Evolutionary conservation across 1,284 basidiomycete genomes (phyloP).

Genomic region (Tilletiopsis washingtonensis): DNA sequence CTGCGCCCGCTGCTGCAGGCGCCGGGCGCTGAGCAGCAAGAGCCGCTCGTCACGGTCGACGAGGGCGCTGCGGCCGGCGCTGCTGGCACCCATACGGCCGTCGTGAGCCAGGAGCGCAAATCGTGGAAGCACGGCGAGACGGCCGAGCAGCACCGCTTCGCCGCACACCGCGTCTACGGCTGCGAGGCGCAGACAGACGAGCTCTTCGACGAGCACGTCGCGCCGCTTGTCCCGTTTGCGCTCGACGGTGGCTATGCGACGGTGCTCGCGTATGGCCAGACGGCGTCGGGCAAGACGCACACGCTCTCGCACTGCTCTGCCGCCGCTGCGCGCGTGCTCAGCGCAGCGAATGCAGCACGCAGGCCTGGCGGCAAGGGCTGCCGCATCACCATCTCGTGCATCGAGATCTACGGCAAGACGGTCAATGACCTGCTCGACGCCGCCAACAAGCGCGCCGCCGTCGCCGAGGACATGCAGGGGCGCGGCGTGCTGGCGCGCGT

Average conservation of each 20-base stretch:
- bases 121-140: too few relatives aligned
- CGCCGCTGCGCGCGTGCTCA: constrained; percentile 4
- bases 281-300: constrained; percentile 62
- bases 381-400: constrained; percentile 50
- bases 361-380: background rate
- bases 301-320: constrained; percentile 50
- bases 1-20: too few relatives aligned
- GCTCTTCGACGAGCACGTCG: constrained; percentile 51
- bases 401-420: constrained; percentile 58
- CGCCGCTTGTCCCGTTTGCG: constrained; percentile 59
- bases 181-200: constrained; percentile 16
- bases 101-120: too few relatives aligned
- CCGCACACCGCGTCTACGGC: constrained; percentile 8
- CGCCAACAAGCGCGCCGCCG: constrained; percentile 1
- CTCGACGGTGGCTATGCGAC: constrained; percentile 96
- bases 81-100: too few relatives aligned
- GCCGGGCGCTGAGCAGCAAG: too few relatives aligned
- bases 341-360: background rate
- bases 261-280: constrained; percentile 86
- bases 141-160: too few relatives aligned
- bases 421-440: constrained; percentile 53
- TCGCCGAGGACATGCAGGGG: constrained; percentile 12
- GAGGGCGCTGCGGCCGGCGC: too few relatives aligned
- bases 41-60: too few relatives aligned
- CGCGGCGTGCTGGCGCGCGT: constrained; percentile 5